These are phyloP conservation scores for Adansonia rubrostipa DNA, from an alignment of 441 rosid genomes.

Conservation along the genomic window DNA sequence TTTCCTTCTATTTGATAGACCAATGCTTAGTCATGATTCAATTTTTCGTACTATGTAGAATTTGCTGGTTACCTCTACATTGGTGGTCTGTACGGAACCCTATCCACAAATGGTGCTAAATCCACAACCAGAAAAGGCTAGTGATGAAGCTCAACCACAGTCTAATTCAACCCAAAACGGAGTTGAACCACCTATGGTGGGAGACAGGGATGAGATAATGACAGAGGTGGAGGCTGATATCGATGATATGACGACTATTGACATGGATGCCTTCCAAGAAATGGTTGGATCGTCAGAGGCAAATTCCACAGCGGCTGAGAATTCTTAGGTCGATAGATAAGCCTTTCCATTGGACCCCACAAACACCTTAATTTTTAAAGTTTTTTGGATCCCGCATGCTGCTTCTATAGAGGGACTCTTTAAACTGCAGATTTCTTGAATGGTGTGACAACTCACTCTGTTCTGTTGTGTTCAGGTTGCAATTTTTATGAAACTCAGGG, in stretches of 20 bases:
- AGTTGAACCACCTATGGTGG: conserved; percentile 55
- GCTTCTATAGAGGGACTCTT: background rate
- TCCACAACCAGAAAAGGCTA: conserved; percentile 40
- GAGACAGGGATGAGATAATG: conserved; percentile 76
- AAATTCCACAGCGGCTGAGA: conserved; percentile 43
- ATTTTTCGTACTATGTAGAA: conserved; percentile 50
- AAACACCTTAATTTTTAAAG: background rate
- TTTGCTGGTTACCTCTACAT: conserved; percentile 76
- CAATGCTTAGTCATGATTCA: background rate
- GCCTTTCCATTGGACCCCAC: background rate
- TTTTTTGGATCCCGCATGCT: background rate
- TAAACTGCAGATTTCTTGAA: background rate
- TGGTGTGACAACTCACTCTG: background rate
- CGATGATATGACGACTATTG: conserved; percentile 64
- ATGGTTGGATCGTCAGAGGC: conserved; percentile 58
- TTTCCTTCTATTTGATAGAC: background rate
- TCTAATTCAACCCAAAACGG: conserved; percentile 59
- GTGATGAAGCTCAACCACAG: conserved; percentile 39
- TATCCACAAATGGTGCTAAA: conserved; percentile 44
- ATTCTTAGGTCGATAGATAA: conserved; percentile 38
- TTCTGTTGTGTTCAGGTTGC: background rate
- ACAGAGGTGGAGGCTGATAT: conserved; percentile 72
- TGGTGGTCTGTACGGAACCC: conserved; percentile 55
- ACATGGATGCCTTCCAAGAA: conserved; percentile 70
- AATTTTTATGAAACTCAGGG: background rate